Evolutionary conservation across 148 eudicot genomes (phyloP).

Genomic region (Rhododendron simsii): DNA sequence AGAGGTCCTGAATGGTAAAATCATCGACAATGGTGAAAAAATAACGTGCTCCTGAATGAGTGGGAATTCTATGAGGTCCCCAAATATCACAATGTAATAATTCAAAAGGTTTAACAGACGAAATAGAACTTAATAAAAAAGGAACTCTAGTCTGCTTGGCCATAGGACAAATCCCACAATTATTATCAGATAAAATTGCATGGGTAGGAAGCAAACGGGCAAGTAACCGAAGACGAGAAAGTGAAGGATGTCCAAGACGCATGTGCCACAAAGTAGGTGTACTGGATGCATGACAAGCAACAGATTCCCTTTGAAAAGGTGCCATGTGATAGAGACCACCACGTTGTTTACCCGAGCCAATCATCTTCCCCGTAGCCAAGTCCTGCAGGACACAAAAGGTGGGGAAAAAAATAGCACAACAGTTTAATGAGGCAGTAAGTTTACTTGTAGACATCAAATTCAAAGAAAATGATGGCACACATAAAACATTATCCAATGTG

Average conservation of each 20-base stretch:
- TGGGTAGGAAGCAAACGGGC: background rate
- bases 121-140: background rate
- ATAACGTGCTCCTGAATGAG: background rate
- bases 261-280: background rate
- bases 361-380: slow-evolving; percentile 14
- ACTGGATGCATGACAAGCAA: background rate
- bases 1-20: no score
- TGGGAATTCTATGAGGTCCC: slow-evolving; percentile 1
- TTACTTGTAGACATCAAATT: background rate
- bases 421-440: background rate
- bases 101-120: background rate
- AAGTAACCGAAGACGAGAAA: background rate
- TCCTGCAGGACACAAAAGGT: background rate
- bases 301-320: background rate
- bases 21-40: background rate
- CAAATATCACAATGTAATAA: slow-evolving; percentile 10
- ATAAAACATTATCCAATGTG: background rate
- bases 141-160: background rate
- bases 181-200: background rate
- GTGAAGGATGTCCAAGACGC: background rate
- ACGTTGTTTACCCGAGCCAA: slow-evolving; percentile 10
- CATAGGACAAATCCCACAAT: background rate
- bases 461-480: background rate
- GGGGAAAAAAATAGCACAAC: background rate
- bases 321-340: slow-evolving; percentile 5